These are phyloP conservation scores for Metarhizium robertsii DNA, from an alignment of 2,329 filamentous ascomycete species.

Conservation along the genomic window DNA sequence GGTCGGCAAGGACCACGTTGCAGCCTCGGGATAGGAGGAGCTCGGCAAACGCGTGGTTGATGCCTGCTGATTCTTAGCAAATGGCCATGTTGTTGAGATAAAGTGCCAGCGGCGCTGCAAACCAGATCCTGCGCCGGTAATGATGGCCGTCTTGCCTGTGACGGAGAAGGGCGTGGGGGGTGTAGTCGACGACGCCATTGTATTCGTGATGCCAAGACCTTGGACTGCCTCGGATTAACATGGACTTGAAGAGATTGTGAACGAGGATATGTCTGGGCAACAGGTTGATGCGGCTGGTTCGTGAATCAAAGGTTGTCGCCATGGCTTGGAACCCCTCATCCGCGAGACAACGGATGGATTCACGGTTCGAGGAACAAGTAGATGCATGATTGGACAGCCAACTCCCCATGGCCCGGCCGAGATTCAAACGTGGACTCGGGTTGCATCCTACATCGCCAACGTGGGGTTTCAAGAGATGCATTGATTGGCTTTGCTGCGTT, in stretches of 20 bases:
- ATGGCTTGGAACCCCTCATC: no score
- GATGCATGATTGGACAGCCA: no score
- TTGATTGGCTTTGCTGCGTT: no score
- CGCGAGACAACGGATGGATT: no score
- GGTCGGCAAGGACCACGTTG: slow-evolving; percentile 36
- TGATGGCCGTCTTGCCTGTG: slow-evolving; percentile 13
- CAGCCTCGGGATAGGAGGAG: slow-evolving; percentile 30
- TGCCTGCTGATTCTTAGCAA: slow-evolving; percentile 18
- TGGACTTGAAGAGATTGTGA: neutral
- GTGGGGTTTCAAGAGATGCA: no score
- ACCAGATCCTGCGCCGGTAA: slow-evolving; percentile 17
- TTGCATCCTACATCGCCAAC: no score
- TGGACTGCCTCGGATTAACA: neutral
- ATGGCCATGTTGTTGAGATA: neutral
- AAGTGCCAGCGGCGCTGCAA: neutral
- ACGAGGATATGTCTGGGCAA: neutral
- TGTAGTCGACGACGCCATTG: neutral
- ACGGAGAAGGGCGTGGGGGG: neutral
- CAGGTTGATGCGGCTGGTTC: no score
- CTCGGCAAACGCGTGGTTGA: slow-evolving; percentile 33
- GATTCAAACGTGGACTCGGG: no score
- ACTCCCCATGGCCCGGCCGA: no score
- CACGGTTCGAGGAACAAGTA: no score
- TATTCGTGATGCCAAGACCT: neutral
- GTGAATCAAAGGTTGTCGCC: no score